A percentile compares a stretch with the other conserved stretches of the same genome.
Evolutionary conservation across 2,329 filamentous ascomycete genomes (phyloP).

Genomic region (Alternaria infectoria): DNA sequence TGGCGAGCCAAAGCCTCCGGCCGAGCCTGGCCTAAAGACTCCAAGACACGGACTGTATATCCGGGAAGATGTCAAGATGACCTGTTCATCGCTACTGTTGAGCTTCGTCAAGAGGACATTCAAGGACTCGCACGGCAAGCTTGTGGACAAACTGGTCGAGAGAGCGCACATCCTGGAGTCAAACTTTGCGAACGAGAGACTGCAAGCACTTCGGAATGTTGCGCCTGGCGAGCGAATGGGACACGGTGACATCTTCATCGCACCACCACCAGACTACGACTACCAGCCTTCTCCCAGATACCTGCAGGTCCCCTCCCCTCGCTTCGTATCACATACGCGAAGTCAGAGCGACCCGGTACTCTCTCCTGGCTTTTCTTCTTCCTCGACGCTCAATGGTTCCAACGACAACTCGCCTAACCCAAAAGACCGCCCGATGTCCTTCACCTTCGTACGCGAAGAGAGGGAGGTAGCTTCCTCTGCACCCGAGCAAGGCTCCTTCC

Average conservation of each 20-base stretch:
- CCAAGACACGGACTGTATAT: slow-evolving; percentile 77
- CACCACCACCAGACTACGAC: slow-evolving; percentile 45
- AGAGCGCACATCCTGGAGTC: slow-evolving; percentile 46
- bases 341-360: slow-evolving; percentile 31
- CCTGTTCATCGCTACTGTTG: slow-evolving; percentile 77
- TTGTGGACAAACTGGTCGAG: slow-evolving; percentile 64
- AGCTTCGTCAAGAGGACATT: slow-evolving; percentile 83
- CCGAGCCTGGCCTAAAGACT: slow-evolving; percentile 70
- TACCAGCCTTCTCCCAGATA: slow-evolving; percentile 21
- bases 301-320: slow-evolving; percentile 17
- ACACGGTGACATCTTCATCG: slow-evolving; percentile 43
- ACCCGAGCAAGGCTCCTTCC: slow-evolving; percentile 20
- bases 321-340: slow-evolving; percentile 21
- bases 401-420: slow-evolving; percentile 16
- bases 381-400: slow-evolving; percentile 20
- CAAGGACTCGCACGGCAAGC: slow-evolving; percentile 72
- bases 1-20: slow-evolving; percentile 69
- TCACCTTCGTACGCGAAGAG: slow-evolving; percentile 19
- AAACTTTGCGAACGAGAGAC: slow-evolving; percentile 41
- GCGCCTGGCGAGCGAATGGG: slow-evolving; percentile 41
- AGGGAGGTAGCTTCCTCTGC: slow-evolving; percentile 15
- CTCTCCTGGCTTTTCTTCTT: slow-evolving; percentile 28
- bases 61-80: slow-evolving; percentile 84
- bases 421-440: slow-evolving; percentile 15
- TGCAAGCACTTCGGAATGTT: slow-evolving; percentile 38